Base-by-base conservation (phyloP, 163 green algal species). In the Prototheca stagnorum region DNA sequence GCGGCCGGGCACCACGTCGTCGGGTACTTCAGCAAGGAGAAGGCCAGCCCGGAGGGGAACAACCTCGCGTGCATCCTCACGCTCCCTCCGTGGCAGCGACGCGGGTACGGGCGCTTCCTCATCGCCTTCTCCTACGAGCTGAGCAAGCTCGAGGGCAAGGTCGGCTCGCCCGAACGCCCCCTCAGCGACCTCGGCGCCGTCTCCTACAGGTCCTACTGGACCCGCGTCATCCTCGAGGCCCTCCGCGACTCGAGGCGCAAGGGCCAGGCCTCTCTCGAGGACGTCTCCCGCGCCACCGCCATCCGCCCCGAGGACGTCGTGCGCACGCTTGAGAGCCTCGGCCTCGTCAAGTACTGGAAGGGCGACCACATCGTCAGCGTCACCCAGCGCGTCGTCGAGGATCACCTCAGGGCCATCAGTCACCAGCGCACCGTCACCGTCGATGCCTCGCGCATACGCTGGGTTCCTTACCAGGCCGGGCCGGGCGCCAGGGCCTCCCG, bases 21-120 rank as follows among this genome's bases (percentile, higher is more conserved):
- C 19, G 80, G 80, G 8, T 88, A 88, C 68, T 92, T 88, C 49
- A 82, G 61, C 52, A 95, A 95, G 67, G 88, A 97, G 71, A 96
- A 96, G 75, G 61, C 67, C 62, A 84, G 61, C 17, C 79, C 88
- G 54, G 90, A 96, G 64, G 88, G 84, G 16, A 95, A 98, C 80
- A 99, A 99, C 72, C 77, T 99, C 57, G 91, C 91, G 2, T 99
- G 91, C 77, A 99, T 99, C 71, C 78, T 99, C 11, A 93, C 81
- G 14, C 72, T 99, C 54, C 91, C 91, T 16, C 64, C 85, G 14
- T 96, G 95, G 71, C 91, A 99, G 75, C 82, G 86, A 33, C 95
- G 94, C 47, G 90, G 90, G 28, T 99, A 97, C 56, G 90, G 91
- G 35, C 90, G 93, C 62, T 92, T 96, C 65, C 79, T 98, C 53